Conservation (phyloP, 2,329 filamentous ascomycete genomes). For the Allantophomopsis lycopodina region DNA sequence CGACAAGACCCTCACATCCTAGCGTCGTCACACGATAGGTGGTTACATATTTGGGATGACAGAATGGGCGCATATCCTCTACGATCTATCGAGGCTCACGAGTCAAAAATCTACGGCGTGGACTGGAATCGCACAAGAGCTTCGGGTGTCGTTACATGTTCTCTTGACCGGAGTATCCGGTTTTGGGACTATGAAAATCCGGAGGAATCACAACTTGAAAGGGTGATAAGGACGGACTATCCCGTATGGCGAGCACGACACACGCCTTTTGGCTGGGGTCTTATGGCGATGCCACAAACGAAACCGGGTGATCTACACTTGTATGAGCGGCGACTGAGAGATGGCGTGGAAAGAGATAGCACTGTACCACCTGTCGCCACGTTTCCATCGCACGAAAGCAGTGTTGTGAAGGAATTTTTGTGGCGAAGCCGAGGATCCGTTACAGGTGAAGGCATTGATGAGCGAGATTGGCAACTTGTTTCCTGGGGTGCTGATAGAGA, state of each 20-base stretch:
- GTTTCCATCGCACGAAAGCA: constrained; percentile 43
- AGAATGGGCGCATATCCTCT: constrained; percentile 66
- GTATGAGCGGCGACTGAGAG: constrained; percentile 50
- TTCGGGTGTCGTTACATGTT: constrained; percentile 71
- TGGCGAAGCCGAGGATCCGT: constrained; percentile 68
- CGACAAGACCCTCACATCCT: constrained; percentile 75
- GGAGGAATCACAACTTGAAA: constrained; percentile 52
- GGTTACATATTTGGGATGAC: constrained; percentile 82
- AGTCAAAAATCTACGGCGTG: constrained; percentile 87
- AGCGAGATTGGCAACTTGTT: constrained; percentile 83
- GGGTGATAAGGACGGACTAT: constrained; percentile 69
- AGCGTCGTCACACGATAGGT: constrained; percentile 81
- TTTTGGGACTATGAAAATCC: constrained; percentile 70
- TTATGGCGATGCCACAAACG: constrained; percentile 85
- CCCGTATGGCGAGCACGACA: constrained; percentile 87
- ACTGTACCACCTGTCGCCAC: constrained; percentile 35
- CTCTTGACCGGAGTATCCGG: constrained; percentile 82
- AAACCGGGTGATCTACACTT: constrained; percentile 75
- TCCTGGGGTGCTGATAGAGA: constrained; percentile 86
- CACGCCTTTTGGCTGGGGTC: constrained; percentile 75
- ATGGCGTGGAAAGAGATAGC: constrained; percentile 28
- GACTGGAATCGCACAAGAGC: constrained; percentile 79
- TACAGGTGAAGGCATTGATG: constrained; percentile 54
- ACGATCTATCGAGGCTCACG: constrained; percentile 74
- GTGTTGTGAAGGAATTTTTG: constrained; percentile 79